Evolutionary conservation across 2,329 filamentous ascomycete species (phyloP).

Genomic region (Aureobasidium vineae): DNA sequence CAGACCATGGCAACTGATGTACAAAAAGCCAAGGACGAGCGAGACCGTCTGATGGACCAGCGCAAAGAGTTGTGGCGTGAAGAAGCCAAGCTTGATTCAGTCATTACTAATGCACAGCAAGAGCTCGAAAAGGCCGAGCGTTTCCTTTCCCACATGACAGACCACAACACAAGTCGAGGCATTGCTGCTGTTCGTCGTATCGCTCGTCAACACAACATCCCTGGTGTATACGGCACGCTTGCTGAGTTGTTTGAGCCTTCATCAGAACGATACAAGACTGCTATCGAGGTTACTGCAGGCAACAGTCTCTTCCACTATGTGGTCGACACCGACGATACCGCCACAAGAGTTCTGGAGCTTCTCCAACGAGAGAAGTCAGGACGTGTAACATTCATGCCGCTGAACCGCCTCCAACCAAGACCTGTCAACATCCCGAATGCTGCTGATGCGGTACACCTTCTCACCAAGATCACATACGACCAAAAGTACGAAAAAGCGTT

Average conservation of each 20-base stretch:
- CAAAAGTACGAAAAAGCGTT: slow-evolving; percentile 77
- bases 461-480: slow-evolving; percentile 82
- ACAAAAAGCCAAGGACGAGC: slow-evolving; percentile 71
- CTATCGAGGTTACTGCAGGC: slow-evolving; percentile 90
- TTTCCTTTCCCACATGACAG: slow-evolving; percentile 79
- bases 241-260: slow-evolving; percentile 84
- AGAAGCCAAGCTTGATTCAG: slow-evolving; percentile 78
- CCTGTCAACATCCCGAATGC: slow-evolving; percentile 74
- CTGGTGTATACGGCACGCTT: slow-evolving; percentile 87
- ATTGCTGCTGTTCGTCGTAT: slow-evolving; percentile 82
- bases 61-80: slow-evolving; percentile 85
- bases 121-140: slow-evolving; percentile 77
- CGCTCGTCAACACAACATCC: slow-evolving; percentile 73
- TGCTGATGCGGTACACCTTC: slow-evolving; percentile 80
- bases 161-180: slow-evolving; percentile 80
- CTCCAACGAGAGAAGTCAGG: slow-evolving; percentile 78
- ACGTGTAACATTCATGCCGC: slow-evolving; percentile 89
- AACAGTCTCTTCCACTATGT: slow-evolving; percentile 94
- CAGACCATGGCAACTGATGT: slow-evolving; percentile 70
- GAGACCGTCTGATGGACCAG: slow-evolving; percentile 79
- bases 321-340: slow-evolving; percentile 87
- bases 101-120: slow-evolving; percentile 70
- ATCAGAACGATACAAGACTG: slow-evolving; percentile 77
- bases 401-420: slow-evolving; percentile 74
- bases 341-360: slow-evolving; percentile 74